A percentile compares a stretch with the other conserved stretches of the same genome.
These are phyloP conservation scores for Mycena galopus DNA, from an alignment of 768 basidiomycete genomes.

Conservation along the genomic window DNA sequence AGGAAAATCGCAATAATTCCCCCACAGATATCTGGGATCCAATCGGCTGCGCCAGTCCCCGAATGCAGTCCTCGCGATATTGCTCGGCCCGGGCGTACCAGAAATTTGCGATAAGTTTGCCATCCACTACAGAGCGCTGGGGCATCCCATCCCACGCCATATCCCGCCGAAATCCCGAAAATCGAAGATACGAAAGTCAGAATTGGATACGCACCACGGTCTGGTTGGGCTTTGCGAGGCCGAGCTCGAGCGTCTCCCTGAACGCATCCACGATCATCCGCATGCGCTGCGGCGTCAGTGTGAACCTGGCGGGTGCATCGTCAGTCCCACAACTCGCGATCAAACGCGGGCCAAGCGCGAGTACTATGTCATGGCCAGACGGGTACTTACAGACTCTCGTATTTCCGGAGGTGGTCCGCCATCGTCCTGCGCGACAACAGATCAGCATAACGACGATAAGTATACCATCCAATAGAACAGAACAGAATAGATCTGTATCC, in stretches of 20 bases:
- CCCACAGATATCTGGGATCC: no score
- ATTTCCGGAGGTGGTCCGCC: constrained; percentile 93
- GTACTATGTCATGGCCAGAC: no score
- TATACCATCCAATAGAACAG: not conserved
- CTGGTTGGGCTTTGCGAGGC: constrained; percentile 85
- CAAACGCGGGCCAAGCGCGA: not conserved
- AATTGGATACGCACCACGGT: constrained; percentile 82
- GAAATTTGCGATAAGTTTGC: no score
- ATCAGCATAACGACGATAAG: not conserved
- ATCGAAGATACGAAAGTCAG: no score
- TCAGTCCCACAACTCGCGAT: constrained; percentile 29
- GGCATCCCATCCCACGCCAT: no score
- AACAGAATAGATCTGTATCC: no score
- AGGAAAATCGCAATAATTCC: no score
- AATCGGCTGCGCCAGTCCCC: no score
- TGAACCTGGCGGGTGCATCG: constrained; percentile 66
- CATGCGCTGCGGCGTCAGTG: constrained; percentile 91
- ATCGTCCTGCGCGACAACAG: constrained; percentile 73
- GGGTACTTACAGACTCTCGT: constrained; percentile 81
- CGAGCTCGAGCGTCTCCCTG: constrained; percentile 90
- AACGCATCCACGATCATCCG: constrained; percentile 98
- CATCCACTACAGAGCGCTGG: no score
- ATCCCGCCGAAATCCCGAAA: no score
- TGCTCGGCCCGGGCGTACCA: no score
- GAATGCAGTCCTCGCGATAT: no score